Evolutionary conservation across 768 basidiomycete genomes (phyloP).

Genomic region (Suillus subluteus): DNA sequence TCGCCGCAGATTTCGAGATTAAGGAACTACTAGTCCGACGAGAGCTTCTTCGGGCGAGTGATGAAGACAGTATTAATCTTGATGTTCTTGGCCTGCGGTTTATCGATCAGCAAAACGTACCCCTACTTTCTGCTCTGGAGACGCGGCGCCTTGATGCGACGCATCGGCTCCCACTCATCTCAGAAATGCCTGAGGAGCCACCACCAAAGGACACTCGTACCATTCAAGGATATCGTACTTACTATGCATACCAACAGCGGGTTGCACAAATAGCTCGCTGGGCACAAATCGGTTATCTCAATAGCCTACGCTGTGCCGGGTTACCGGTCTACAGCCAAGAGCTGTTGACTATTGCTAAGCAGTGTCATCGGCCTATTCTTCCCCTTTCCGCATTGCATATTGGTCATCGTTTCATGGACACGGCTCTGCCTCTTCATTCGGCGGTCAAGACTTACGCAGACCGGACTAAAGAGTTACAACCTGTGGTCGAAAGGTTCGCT

Average conservation of each 20-base stretch:
- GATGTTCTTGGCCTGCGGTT: slow-evolving; percentile 69
- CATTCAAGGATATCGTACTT: slow-evolving; percentile 68
- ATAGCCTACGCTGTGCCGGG: slow-evolving; percentile 65
- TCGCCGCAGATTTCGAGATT: slow-evolving; percentile 79
- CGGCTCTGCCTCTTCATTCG: slow-evolving; percentile 42
- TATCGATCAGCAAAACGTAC: slow-evolving; percentile 53
- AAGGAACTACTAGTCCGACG: slow-evolving; percentile 87
- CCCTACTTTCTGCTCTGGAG: slow-evolving; percentile 56
- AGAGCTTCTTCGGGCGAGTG: slow-evolving; percentile 57
- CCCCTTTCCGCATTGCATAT: slow-evolving; percentile 52
- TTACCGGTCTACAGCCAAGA: slow-evolving; percentile 51
- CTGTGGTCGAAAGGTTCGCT: slow-evolving; percentile 68
- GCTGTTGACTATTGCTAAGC: slow-evolving; percentile 41
- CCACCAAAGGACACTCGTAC: slow-evolving; percentile 79
- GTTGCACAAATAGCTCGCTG: slow-evolving; percentile 60
- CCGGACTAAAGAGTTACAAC: slow-evolving; percentile 58
- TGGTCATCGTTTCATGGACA: slow-evolving; percentile 46
- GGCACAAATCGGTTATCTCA: slow-evolving; percentile 74
- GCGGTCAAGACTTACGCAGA: slow-evolving; percentile 66
- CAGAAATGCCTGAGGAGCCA: slow-evolving; percentile 59
- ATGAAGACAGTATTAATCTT: slow-evolving; percentile 61
- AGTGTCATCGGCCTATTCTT: slow-evolving; percentile 49
- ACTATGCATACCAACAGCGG: slow-evolving; percentile 51
- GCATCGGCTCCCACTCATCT: slow-evolving; percentile 51
- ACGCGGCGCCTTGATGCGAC: slow-evolving; percentile 64